Evolutionary conservation across 1,284 basidiomycete genomes (phyloP), one percentile per base, ranked within the genome.

Genomic region (Uromyces viciae-fabae): DNA sequence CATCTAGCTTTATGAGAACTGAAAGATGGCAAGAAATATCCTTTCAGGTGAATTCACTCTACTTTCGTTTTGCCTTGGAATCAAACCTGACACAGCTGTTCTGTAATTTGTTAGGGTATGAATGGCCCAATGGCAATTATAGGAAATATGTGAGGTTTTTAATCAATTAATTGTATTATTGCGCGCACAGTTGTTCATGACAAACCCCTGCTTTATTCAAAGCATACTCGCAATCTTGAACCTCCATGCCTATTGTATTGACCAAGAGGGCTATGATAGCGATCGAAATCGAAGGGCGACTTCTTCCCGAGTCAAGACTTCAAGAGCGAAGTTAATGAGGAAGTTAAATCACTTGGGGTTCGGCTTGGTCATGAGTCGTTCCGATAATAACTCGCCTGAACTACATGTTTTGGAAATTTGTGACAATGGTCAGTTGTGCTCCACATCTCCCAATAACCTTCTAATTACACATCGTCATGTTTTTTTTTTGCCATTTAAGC

Each of bases 181-280:
- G 0, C 42, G 42, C 33, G 2, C 42, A 15, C 40, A 68, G 66
- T 43, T 68, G 66, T 4, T 28, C 22, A 11, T 7, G 25, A 15
- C 4, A n/a, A 68, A 28, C 0, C 2, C 28, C 49, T 68, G 40
- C 14, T 43, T 46, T 68, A 3, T 3, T 43, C 49, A 25, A 2
- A 68, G 66, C 4, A 68, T 68, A 43, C 42, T 68, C 15, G 11
- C 49, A 15, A 38, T 68, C 66, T 17, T 68, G 66, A 68, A 68
- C 19, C 1, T 68, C 17, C 66, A 68, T 25, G 25, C 66, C 66
- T 22, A 68, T 46, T 43, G 49, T 28, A 43, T 46, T 46, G 40
- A 11, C 31, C 3, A 19, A n/a, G 66, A 68, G 14, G 49, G 66
- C 40, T 25, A 68, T 22, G 49, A 22, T 5, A 68, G 38, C 17